These are phyloP conservation scores for Scedosporium minutisporum DNA, from an alignment of 2,329 filamentous ascomycete species.

Conservation along the genomic window DNA sequence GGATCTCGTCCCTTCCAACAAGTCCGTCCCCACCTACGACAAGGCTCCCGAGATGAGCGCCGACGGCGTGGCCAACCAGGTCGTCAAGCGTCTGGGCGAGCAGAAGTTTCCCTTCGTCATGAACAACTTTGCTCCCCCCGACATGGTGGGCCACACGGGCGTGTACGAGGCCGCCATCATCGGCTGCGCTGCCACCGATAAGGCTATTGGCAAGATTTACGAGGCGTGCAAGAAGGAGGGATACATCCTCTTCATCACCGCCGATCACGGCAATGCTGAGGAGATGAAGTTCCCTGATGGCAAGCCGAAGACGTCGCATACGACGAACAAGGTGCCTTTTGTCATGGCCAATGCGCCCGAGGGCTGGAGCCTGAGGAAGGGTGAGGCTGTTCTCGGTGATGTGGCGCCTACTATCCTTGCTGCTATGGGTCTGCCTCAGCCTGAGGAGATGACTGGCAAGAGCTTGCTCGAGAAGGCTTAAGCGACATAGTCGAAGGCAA, in stretches of 20 bases:
- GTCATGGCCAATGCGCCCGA: slow-evolving; percentile 95
- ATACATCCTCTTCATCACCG: slow-evolving; percentile 90
- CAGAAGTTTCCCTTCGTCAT: slow-evolving; percentile 92
- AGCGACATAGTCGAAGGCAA: not conserved
- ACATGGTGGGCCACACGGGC: slow-evolving; percentile 99
- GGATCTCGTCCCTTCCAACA: slow-evolving; percentile 78
- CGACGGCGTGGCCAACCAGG: slow-evolving; percentile 78
- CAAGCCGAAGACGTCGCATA: slow-evolving; percentile 96
- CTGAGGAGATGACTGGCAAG: slow-evolving; percentile 82
- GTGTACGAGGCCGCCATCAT: slow-evolving; percentile 91
- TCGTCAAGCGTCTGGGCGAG: slow-evolving; percentile 76
- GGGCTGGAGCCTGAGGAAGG: slow-evolving; percentile 77
- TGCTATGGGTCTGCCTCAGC: slow-evolving; percentile 83
- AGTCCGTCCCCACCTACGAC: slow-evolving; percentile 86
- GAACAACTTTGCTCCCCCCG: slow-evolving; percentile 99
- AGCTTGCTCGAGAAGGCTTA: slow-evolving; percentile 67
- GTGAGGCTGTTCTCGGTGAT: slow-evolving; percentile 85
- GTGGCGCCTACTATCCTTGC: slow-evolving; percentile 90
- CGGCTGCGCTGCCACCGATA: slow-evolving; percentile 78
- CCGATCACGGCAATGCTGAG: slow-evolving; percentile 96
- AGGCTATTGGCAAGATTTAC: slow-evolving; percentile 85
- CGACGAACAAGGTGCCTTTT: slow-evolving; percentile 94
- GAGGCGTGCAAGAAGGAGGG: slow-evolving; percentile 89
- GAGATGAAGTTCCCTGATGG: slow-evolving; percentile 97
- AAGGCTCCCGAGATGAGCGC: slow-evolving; percentile 93